Base-by-base conservation (phyloP, 1,284 basidiomycete genomes). In the Fomitopsis schrenkii region DNA sequence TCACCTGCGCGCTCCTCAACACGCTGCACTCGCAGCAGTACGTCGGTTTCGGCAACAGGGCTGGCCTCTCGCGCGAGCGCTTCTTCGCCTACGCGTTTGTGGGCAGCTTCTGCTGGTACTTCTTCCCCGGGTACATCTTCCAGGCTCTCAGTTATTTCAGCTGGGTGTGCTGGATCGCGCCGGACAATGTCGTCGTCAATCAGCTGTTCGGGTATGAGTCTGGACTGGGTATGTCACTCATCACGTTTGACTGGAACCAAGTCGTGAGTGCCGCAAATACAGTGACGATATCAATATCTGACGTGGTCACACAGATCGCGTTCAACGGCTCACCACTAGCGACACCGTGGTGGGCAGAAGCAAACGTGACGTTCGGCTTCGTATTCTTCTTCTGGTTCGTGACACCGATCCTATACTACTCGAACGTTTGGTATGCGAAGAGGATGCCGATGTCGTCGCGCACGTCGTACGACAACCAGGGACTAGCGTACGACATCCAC, bases 1-100 rank as follows among this genome's bases (percentile, higher is more conserved):
- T 95, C 22, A 84, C 82, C 26, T 91, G 93, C 60, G 93, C 94
- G 1, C 85, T 94, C 28, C 90, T 97, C 78, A 91, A 90, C 75
- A 90, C 88, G 2, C 76, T 91, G 5, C 88, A 91, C 69, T 77
- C 83, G 0, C 83, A 86, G 66, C 74, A 76, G 41, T 90, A 89
- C 68, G 76, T 84, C 46, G 88, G 88, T 67, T 78, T 85, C 17
- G 86, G 86, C 54, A 79, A 70, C 56, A 81, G 82, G 19, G 86
- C 86, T 0, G 88, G 88, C 70, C 81, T 94, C 80, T 63, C 70
- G 33, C 70, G 72, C 45, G 70, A 72, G 59, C 66, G 70, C 7
- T 74, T 72, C 65, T 74, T 74, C 64, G 41, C 63, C 19, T 69
- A 67, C 55, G 70, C 63, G 1, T 74, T 73, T 62, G 45, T 63